phyloP scores from a whole-genome alignment of 257 asterid species.

The Lycium barbarum region DNA sequence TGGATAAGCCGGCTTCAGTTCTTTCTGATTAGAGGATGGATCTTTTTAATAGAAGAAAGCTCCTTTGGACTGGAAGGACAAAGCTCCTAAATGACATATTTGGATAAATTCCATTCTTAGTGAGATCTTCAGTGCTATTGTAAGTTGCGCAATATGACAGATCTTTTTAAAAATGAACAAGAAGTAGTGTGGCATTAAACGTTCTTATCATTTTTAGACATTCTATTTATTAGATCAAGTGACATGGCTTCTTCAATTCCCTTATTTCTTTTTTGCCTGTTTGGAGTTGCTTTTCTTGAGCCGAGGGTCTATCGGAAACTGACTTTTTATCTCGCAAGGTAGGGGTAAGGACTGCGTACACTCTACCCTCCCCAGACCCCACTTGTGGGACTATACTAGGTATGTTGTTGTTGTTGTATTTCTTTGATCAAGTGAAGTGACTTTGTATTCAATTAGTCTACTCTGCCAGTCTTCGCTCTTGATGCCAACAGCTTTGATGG shows the following conservation, averaged over 20 bases:
- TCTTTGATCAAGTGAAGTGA: too few relatives aligned
- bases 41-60: not conserved
- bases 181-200: constrained; percentile 6
- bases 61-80: not conserved
- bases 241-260: too few relatives aligned
- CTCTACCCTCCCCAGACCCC: too few relatives aligned
- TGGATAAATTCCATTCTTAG: not conserved
- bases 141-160: not conserved
- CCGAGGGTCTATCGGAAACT: too few relatives aligned
- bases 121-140: not conserved
- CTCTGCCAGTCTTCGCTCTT: not conserved
- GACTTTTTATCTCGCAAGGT: too few relatives aligned
- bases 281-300: too few relatives aligned
- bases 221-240: not conserved
- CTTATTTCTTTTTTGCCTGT: too few relatives aligned
- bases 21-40: not conserved
- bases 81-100: not conserved
- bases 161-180: not conserved
- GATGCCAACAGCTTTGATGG: not conserved
- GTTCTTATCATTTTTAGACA: not conserved
- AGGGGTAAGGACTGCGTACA: too few relatives aligned
- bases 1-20: constrained; percentile 3
- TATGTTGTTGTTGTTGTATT: too few relatives aligned
- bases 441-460: not conserved
- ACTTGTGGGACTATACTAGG: too few relatives aligned